Conservation (phyloP, 768 basidiomycete genomes). For the Mycena kentingensis region DNA sequence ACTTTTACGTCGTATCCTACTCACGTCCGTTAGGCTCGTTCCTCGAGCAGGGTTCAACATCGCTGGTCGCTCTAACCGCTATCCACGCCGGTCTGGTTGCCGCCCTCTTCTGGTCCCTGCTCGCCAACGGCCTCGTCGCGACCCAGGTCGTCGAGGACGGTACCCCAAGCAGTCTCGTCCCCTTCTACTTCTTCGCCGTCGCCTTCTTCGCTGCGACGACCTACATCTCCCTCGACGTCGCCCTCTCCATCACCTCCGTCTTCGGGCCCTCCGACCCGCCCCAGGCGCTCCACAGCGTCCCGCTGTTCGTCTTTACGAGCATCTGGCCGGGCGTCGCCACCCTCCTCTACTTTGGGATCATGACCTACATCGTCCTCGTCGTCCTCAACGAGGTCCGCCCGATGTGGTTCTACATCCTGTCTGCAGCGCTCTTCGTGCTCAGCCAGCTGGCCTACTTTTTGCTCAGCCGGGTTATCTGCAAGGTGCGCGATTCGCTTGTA, state of each 20-base stretch:
- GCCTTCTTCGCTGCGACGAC: conserved; percentile 70
- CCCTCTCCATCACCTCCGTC: conserved; percentile 60
- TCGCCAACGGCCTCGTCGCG: conserved; percentile 75
- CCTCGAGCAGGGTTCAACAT: conserved; percentile 72
- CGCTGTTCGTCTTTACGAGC: conserved; percentile 79
- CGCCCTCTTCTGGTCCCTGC: conserved; percentile 76
- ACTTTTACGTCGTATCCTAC: background rate
- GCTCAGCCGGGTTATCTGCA: conserved; percentile 77
- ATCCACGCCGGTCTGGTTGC: conserved; percentile 80
- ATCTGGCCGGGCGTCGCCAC: conserved; percentile 80
- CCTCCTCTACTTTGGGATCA: conserved; percentile 69
- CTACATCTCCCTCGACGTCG: conserved; percentile 87
- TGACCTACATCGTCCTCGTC: conserved; percentile 77
- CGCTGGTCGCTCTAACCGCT: conserved; percentile 69
- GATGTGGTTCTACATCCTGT: conserved; percentile 73
- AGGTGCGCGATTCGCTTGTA: conserved; percentile 30
- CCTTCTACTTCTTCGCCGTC: conserved; percentile 56
- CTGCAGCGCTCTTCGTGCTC: conserved; percentile 76
- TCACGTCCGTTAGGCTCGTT: conserved; percentile 51
- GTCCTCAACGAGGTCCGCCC: conserved; percentile 81
- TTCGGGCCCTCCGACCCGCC: conserved; percentile 65
- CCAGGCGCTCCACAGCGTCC: conserved; percentile 57
- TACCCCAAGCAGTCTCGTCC: conserved; percentile 67
- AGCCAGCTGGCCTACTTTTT: conserved; percentile 85
- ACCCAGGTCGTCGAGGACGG: conserved; percentile 96